phyloP scores from a whole-genome alignment of 306 rosid genomes.

The Ochetophila trinervis region DNA sequence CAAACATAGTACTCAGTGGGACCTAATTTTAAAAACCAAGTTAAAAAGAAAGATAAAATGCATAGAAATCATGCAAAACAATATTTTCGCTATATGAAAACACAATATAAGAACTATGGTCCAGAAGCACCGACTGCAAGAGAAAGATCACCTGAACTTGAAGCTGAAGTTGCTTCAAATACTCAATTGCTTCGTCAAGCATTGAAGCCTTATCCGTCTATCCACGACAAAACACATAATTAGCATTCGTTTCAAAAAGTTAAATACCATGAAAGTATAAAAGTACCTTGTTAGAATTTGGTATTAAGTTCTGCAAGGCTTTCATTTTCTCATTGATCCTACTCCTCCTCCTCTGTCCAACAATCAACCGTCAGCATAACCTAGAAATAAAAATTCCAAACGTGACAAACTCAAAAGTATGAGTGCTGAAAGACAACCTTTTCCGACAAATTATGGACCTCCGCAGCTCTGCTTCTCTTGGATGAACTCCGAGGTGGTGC shows the following conservation, averaged over 20 bases:
- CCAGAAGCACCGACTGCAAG: constrained; percentile 1
- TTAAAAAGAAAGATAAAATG: too few species aligned
- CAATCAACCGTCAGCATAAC: constrained; percentile 21
- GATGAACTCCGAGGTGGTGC: constrained; percentile 57
- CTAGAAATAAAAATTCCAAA: constrained; percentile 16
- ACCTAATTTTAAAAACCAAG: too few species aligned
- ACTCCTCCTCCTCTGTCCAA: constrained; percentile 85
- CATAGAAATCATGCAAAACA: too few species aligned
- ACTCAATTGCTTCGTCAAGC: constrained; percentile 93
- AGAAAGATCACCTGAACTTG: constrained; percentile 68
- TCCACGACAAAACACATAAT: constrained; percentile 20
- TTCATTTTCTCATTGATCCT: constrained; percentile 93
- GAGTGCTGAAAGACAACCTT: constrained; percentile 50
- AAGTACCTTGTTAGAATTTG: constrained; percentile 91
- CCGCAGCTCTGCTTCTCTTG: constrained; percentile 88
- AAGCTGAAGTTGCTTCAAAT: constrained; percentile 97
- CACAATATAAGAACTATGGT: not conserved
- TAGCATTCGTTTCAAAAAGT: not conserved
- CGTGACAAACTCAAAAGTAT: constrained; percentile 1
- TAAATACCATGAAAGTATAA: not conserved
- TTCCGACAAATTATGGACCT: constrained; percentile 91
- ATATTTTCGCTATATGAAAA: too few species aligned
- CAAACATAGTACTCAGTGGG: too few species aligned
- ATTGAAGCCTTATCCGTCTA: constrained; percentile 98
- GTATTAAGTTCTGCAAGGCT: constrained; percentile 88